Percentiles rank a stretch among this genome's conserved stretches.
These are phyloP conservation scores for Leccinum subspadiceum DNA, from an alignment of 1,284 basidiomycete genomes.

Conservation along the genomic window DNA sequence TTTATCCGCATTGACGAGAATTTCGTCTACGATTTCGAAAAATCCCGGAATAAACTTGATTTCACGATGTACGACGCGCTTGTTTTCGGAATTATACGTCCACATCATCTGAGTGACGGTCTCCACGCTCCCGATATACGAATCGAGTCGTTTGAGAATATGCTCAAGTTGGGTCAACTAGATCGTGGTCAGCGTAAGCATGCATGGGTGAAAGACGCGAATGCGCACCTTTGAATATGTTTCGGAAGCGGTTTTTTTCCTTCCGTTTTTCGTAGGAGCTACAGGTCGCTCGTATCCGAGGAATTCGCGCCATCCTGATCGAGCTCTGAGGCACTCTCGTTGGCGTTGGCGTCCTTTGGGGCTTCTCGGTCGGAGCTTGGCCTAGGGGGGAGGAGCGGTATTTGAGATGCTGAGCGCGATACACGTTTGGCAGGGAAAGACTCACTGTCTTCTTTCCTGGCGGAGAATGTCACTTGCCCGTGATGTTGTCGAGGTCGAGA, in stretches of 20 bases:
- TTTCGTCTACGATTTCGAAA: conserved; percentile 99
- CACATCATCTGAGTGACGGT: conserved; percentile 84
- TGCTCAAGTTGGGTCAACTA: conserved; percentile 97
- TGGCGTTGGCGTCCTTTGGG: conserved; percentile 60
- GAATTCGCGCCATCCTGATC: conserved; percentile 42
- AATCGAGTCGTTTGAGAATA: conserved; percentile 94
- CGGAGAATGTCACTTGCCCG: conserved; percentile 49
- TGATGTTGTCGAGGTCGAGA: conserved; percentile 58
- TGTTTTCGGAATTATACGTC: conserved; percentile 81
- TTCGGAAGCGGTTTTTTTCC: conserved; percentile 89
- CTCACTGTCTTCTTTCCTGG: conserved; percentile 52
- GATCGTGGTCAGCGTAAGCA: conserved; percentile 3
- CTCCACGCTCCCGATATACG: conserved; percentile 96
- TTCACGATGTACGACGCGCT: conserved; percentile 78
- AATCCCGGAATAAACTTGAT: conserved; percentile 96
- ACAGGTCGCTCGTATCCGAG: conserved; percentile 34
- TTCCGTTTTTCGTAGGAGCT: conserved; percentile 37
- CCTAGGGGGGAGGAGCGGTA: conserved; percentile 28
- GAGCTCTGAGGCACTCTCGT: conserved; percentile 41
- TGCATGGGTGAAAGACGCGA: background rate
- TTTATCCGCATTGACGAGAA: conserved; percentile 98
- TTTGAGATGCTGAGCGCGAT: conserved; percentile 5
- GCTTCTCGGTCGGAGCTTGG: conserved; percentile 34
- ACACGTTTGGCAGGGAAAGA: background rate
- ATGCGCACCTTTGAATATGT: conserved; percentile 83